Conservation (phyloP, 441 rosid species). For the Omphalea diandra region DNA sequence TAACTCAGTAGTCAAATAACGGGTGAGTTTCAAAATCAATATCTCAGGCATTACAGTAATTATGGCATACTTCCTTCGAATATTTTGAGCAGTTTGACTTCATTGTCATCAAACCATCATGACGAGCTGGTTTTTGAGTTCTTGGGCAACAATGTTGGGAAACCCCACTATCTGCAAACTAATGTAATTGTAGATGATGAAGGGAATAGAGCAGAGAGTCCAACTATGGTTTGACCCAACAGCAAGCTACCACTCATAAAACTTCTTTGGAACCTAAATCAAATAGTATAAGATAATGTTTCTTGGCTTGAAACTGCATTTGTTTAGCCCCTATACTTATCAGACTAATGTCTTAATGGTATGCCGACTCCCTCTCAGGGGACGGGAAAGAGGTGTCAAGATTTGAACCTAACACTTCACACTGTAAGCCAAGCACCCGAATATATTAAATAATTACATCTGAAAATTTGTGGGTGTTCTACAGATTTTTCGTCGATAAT, state of each 20-base stretch:
- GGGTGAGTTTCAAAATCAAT: neutral
- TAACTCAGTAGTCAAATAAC: neutral
- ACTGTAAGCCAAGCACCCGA: no score
- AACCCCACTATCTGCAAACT: constrained; percentile 16
- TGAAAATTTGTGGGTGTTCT: neutral
- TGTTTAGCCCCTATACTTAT: neutral
- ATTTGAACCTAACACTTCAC: no score
- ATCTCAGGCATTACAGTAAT: neutral
- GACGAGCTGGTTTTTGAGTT: constrained; percentile 20
- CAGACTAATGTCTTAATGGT: no score
- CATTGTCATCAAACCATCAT: neutral
- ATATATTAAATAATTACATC: neutral
- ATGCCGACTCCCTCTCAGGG: no score
- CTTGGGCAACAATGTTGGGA: constrained; percentile 14
- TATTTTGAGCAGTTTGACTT: neutral
- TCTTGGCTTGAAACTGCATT: neutral
- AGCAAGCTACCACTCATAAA: neutral
- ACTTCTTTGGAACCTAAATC: constrained; percentile 12
- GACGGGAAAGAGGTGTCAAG: no score
- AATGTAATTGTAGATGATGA: constrained; percentile 13
- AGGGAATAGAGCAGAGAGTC: constrained; percentile 20
- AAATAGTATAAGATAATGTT: constrained; percentile 3
- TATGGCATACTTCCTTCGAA: neutral
- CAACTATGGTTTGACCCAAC: constrained; percentile 20
- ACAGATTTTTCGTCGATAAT: constrained; percentile 45